A percentile compares a stretch with the other conserved stretches of the same genome.
Evolutionary conservation across 2,329 filamentous ascomycete species (phyloP).

Genomic region (Cladosporium sp.): DNA sequence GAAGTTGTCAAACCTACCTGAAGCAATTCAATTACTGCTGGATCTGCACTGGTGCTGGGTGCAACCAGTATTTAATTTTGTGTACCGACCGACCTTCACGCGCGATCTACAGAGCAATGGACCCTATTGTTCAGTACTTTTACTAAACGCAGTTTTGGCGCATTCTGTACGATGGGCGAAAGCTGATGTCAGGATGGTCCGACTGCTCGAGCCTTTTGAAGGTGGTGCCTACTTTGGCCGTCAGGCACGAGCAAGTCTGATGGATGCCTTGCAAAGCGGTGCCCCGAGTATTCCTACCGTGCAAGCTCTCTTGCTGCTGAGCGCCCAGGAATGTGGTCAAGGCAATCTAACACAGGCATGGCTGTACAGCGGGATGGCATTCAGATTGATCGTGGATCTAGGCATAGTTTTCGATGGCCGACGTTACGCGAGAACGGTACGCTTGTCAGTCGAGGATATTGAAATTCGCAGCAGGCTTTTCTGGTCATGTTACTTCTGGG

Average conservation of each 20-base stretch:
- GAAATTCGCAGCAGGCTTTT: conserved; percentile 7
- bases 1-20: not conserved
- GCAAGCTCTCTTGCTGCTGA: conserved; percentile 57
- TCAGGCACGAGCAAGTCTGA: conserved; percentile 1
- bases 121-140: conserved; percentile 48
- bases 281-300: conserved; percentile 53
- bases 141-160: conserved; percentile 49
- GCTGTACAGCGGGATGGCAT: conserved; percentile 52
- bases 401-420: conserved; percentile 40
- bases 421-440: conserved; percentile 39
- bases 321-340: conserved; percentile 56
- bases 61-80: conserved; percentile 59
- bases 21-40: conserved; percentile 1
- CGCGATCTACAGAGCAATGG: conserved; percentile 46
- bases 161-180: conserved; percentile 55
- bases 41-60: conserved; percentile 59
- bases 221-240: conserved; percentile 9
- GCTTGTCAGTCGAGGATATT: conserved; percentile 41
- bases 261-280: conserved; percentile 14
- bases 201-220: conserved; percentile 15
- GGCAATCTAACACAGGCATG: conserved; percentile 57
- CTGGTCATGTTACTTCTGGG: conserved; percentile 64
- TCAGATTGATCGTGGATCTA: conserved; percentile 48
- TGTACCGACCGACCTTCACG: conserved; percentile 59
- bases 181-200: conserved; percentile 36